These are phyloP conservation scores for Tetrahymena elliotti DNA, from an alignment of 73 alveolate genomes.

Conservation along the genomic window DNA sequence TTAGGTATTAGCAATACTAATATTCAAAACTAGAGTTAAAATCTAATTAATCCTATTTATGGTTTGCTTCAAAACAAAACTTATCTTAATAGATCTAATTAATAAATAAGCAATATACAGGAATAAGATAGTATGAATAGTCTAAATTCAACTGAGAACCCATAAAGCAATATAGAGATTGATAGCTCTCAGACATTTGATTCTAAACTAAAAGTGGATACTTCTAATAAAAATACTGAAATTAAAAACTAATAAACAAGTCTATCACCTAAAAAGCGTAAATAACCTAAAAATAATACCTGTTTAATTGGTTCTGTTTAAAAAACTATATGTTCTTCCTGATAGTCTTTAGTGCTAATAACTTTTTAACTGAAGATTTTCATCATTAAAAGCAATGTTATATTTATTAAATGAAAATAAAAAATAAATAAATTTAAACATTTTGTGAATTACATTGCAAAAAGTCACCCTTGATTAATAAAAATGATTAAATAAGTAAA, in stretches of 20 bases:
- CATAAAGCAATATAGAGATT: background rate
- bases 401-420: too few relatives aligned
- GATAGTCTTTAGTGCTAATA: too few relatives aligned
- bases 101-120: background rate
- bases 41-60: background rate
- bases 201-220: background rate
- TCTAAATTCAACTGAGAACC: background rate
- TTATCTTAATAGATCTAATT: background rate
- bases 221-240: background rate
- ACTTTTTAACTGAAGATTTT: too few relatives aligned
- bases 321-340: background rate
- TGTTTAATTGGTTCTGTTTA: background rate
- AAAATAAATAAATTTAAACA: too few relatives aligned
- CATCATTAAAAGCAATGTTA: too few relatives aligned
- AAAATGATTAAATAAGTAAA: too few relatives aligned
- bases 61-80: background rate
- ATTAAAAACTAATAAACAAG: background rate
- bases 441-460: too few relatives aligned
- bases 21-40: background rate
- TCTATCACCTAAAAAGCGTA: background rate
- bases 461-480: too few relatives aligned
- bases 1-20: background rate
- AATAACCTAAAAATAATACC: background rate
- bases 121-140: background rate
- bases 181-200: background rate